Evolutionary conservation across 306 rosid species (phyloP).

Genomic region (Quercus ilex): DNA sequence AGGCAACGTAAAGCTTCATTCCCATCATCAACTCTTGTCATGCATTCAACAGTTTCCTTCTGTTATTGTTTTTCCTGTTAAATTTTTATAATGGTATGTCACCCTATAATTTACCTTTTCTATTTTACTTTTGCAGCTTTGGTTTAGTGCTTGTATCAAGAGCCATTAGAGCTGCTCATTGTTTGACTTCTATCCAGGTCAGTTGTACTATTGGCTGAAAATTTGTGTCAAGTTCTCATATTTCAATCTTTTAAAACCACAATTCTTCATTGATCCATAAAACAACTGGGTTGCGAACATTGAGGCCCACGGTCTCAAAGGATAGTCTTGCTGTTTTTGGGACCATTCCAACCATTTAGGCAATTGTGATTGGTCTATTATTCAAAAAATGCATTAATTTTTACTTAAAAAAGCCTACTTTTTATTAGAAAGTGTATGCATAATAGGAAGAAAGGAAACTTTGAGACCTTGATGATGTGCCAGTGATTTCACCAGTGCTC

Average conservation of each 20-base stretch:
- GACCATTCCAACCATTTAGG: not conserved
- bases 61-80: not conserved
- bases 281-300: not conserved
- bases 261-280: not conserved
- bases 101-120: not conserved
- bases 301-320: too few species aligned
- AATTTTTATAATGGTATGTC: not conserved
- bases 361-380: not conserved
- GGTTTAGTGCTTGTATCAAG: conserved; percentile 59
- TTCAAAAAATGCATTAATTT: not conserved
- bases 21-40: conserved; percentile 11
- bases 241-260: not conserved
- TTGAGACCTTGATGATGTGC: not conserved
- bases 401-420: not conserved
- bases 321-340: too few species aligned
- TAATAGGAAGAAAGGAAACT: not conserved
- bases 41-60: not conserved
- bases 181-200: conserved; percentile 80
- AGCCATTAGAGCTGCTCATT: conserved; percentile 77
- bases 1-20: conserved; percentile 55
- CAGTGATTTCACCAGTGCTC: not conserved
- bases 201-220: not conserved
- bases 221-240: not conserved
- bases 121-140: conserved; percentile 41
- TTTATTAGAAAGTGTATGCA: not conserved